Evolutionary conservation across 2,329 filamentous ascomycete species (phyloP).

Genomic region (Waltergamsia citrina): DNA sequence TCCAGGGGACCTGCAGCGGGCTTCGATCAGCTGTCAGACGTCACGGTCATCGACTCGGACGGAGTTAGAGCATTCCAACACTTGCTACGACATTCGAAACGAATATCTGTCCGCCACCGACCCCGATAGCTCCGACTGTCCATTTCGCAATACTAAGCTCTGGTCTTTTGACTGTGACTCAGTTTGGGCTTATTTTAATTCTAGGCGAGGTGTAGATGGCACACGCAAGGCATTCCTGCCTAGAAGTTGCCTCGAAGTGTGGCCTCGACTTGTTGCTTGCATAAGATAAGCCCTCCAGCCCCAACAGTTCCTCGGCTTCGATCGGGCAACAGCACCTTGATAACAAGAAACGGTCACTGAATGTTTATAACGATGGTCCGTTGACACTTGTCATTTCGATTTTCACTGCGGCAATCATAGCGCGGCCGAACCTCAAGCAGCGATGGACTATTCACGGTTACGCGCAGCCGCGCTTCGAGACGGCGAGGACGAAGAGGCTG

Average conservation of each 20-base stretch:
- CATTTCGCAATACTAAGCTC: too few relatives aligned
- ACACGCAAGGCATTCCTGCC: background rate
- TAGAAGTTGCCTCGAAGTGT: background rate
- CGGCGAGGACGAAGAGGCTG: constrained; percentile 87
- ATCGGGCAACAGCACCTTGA: background rate
- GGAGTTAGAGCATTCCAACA: too few relatives aligned
- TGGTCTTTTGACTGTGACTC: background rate
- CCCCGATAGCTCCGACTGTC: too few relatives aligned
- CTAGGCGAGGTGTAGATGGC: background rate
- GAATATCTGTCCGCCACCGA: background rate
- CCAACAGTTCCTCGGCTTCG: background rate
- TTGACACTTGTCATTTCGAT: background rate
- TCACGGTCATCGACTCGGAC: background rate
- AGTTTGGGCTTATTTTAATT: background rate
- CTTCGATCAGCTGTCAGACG: background rate
- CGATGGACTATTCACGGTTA: constrained; percentile 66
- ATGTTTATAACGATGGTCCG: background rate
- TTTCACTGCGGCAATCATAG: background rate
- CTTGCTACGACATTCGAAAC: too few relatives aligned
- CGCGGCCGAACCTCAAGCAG: constrained; percentile 2
- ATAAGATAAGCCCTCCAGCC: background rate
- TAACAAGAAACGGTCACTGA: background rate
- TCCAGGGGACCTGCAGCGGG: too few relatives aligned
- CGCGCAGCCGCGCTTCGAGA: constrained; percentile 80
- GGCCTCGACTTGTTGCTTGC: background rate